These are phyloP conservation scores for Komagataella populi DNA, from an alignment of 805 yeast genomes.

Conservation along the genomic window DNA sequence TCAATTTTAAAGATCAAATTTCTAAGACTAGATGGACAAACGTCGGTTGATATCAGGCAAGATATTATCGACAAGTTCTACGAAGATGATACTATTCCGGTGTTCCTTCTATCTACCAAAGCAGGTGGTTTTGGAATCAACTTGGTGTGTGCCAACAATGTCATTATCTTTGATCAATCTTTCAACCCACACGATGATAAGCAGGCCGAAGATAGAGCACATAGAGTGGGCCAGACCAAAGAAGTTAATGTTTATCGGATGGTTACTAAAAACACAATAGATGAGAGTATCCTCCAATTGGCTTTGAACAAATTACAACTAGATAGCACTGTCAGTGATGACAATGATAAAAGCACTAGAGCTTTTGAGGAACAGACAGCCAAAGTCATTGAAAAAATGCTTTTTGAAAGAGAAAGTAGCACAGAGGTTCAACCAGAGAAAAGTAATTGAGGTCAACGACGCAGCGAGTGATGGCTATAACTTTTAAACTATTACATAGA, in stretches of 20 bases:
- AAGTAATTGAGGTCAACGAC: background rate
- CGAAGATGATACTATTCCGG: conserved; percentile 69
- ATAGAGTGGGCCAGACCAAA: conserved; percentile 87
- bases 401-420: conserved; percentile 18
- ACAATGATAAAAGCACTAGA: conserved; percentile 16
- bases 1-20: conserved; percentile 53
- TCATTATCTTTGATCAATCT: conserved; percentile 82
- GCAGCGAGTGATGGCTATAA: too few species aligned
- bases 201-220: conserved; percentile 98
- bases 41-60: conserved; percentile 88
- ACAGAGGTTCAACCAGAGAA: background rate
- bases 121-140: conserved; percentile 99
- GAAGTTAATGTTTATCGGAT: conserved; percentile 72
- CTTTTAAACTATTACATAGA: too few species aligned
- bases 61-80: conserved; percentile 81
- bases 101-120: conserved; percentile 81
- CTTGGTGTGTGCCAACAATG: conserved; percentile 88
- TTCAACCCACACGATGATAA: conserved; percentile 98
- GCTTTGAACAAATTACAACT: conserved; percentile 87
- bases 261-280: conserved; percentile 65
- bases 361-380: conserved; percentile 37
- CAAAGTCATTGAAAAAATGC: conserved; percentile 33
- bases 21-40: conserved; percentile 83
- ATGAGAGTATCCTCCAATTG: conserved; percentile 73
- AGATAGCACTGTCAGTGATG: conserved; percentile 49